Evolutionary conservation across 768 basidiomycete genomes (phyloP).

Genomic region (Amanita thiersii): DNA sequence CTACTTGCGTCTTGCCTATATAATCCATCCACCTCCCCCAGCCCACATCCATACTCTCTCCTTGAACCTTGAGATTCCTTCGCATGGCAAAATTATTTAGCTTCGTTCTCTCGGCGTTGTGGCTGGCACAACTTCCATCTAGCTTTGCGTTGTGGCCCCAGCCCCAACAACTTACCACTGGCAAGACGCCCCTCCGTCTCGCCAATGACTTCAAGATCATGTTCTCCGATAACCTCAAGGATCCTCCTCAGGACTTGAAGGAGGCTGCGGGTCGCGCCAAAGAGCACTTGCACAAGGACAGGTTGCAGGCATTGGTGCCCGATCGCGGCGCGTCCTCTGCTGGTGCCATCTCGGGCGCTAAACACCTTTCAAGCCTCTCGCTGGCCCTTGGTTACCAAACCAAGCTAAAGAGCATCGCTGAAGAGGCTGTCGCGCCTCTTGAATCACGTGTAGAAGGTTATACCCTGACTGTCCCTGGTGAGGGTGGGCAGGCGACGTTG

Average conservation of each 20-base stretch:
- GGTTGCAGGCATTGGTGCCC: slow-evolving; percentile 49
- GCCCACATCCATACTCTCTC: neutral
- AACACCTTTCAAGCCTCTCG: slow-evolving; percentile 32
- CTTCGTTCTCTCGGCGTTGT: neutral
- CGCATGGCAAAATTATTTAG: neutral
- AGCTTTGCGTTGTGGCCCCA: slow-evolving; percentile 27
- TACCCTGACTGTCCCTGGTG: slow-evolving; percentile 43
- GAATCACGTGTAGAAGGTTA: slow-evolving; percentile 57
- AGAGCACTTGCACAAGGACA: slow-evolving; percentile 38
- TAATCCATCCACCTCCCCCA: neutral
- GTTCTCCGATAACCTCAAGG: slow-evolving; percentile 31
- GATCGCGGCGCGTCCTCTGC: slow-evolving; percentile 52
- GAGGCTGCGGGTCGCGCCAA: slow-evolving; percentile 45
- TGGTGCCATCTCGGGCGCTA: slow-evolving; percentile 28
- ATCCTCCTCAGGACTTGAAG: slow-evolving; percentile 45
- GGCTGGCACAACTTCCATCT: neutral
- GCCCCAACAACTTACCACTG: slow-evolving; percentile 35
- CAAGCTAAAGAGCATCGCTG: slow-evolving; percentile 37
- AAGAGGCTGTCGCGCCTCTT: slow-evolving; percentile 42
- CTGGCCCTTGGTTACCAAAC: slow-evolving; percentile 30
- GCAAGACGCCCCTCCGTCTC: slow-evolving; percentile 27
- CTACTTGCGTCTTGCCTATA: too few species aligned
- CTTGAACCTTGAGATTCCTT: too few species aligned
- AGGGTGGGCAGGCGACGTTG: slow-evolving; percentile 48
- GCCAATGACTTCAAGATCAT: slow-evolving; percentile 28